Base-by-base conservation (phyloP, 495 filamentous ascomycete genomes). In the Hypomontagnella submonticulosa region DNA sequence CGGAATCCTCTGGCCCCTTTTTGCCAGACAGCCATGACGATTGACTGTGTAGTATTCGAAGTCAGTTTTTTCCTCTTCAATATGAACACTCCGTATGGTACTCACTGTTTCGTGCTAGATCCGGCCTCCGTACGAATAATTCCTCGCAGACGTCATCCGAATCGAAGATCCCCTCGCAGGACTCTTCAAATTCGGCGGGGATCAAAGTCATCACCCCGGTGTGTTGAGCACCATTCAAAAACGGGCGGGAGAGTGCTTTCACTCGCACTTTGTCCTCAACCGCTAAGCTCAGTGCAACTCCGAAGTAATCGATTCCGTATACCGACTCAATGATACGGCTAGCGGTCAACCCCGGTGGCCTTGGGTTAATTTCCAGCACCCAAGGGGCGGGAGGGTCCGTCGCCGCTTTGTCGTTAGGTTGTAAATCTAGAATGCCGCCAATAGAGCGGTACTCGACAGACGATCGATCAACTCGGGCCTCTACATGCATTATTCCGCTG, bases 301-400 rank as follows among this genome's bases (percentile, higher is more conserved):
- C 77, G 50, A 70, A 78, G 53, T 79, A 80, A 36, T 80, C 79
- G 19, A 82, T 70, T 11, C 79, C 79, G 52, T 81, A 80, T 4
- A 77, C 75, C 4, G 60, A 60, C 13, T 69, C 60, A n/a, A 72
- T 51, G n/a, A 71, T 72, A 1, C 66, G 54, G 8, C 73, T 69
- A 7, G 54, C 74, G 19, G 62, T 68, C n/a, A 71, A 43, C 6
- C 76, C 77, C 0, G 71, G 75, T 1, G 77, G 76, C 0, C 77
- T 73, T 12, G 75, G 66, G 61, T 79, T 79, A 30, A 79, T 74
- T 47, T 79, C 77, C 11, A 76, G 37, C 8, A 79, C 66, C 65
- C 67, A 79, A 0, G 73, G 69, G 30, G 34, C 32, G n/a, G 71
- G 67, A 0, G 57, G 30, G 12, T 11, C 18, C 6, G 16, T 18